Evolutionary conservation across 805 yeast species (phyloP).

Genomic region (Wickerhamiella azymoides): DNA sequence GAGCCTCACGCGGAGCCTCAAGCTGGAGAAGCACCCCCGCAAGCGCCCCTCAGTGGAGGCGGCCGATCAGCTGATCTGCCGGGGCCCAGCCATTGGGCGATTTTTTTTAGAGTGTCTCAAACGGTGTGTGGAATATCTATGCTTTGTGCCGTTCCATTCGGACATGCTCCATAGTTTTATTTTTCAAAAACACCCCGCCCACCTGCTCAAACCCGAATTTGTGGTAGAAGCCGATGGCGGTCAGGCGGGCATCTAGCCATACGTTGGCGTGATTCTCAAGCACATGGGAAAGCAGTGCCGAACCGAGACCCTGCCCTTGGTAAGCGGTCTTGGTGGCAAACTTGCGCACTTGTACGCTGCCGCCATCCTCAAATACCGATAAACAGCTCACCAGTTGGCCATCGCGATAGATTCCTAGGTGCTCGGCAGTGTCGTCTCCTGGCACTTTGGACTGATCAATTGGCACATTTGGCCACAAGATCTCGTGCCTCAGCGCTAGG

Average conservation of each 20-base stretch:
- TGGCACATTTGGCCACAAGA: not conserved
- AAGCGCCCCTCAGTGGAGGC: no score
- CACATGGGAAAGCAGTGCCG: not conserved
- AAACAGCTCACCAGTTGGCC: conserved; percentile 1
- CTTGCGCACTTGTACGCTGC: not conserved
- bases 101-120: no score
- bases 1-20: no score
- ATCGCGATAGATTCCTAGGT: not conserved
- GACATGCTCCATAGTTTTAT: not conserved
- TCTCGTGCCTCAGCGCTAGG: conserved; percentile 1
- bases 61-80: no score
- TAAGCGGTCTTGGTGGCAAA: not conserved
- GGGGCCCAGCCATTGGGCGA: no score
- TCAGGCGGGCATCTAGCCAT: conserved; percentile 1
- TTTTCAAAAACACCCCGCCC: not conserved
- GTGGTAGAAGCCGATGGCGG: conserved; percentile 1
- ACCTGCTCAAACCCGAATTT: not conserved
- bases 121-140: not conserved
- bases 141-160: not conserved
- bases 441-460: not conserved
- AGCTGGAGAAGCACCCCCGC: no score
- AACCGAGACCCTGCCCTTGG: conserved; percentile 1
- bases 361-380: not conserved
- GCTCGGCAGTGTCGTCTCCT: not conserved
- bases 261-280: not conserved